Evolutionary conservation across 2,329 filamentous ascomycete genomes (phyloP).

Genomic region (Laburnicola sp.): DNA sequence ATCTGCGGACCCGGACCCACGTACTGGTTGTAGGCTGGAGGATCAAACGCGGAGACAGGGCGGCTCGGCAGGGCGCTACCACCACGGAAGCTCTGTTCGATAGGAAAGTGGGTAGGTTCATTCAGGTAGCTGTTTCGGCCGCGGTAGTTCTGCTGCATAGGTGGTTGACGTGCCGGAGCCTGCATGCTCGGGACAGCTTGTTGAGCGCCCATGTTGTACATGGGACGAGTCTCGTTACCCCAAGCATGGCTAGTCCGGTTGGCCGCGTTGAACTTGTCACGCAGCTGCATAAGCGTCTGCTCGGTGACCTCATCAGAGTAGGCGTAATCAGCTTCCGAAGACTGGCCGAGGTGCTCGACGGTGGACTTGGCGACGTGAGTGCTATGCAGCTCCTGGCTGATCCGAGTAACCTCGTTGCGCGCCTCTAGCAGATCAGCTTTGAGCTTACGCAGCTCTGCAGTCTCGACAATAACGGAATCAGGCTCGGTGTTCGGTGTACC

Average conservation of each 20-base stretch:
- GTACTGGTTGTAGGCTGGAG: slow-evolving; percentile 38
- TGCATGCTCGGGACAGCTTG: slow-evolving; percentile 31
- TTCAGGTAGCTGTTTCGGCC: slow-evolving; percentile 39
- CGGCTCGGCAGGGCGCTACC: slow-evolving; percentile 41
- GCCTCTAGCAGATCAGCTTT: slow-evolving; percentile 73
- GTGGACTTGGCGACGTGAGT: slow-evolving; percentile 64
- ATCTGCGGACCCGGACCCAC: slow-evolving; percentile 31
- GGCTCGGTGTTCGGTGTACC: slow-evolving; percentile 35
- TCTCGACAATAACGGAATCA: slow-evolving; percentile 42
- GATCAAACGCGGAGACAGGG: slow-evolving; percentile 43
- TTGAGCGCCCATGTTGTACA: slow-evolving; percentile 22
- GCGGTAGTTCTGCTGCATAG: slow-evolving; percentile 30
- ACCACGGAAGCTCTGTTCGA: slow-evolving; percentile 39
- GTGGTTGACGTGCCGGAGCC: slow-evolving; percentile 23
- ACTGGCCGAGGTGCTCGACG: slow-evolving; percentile 59
- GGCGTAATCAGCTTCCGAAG: slow-evolving; percentile 55
- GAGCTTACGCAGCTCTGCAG: slow-evolving; percentile 67
- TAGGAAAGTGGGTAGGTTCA: slow-evolving; percentile 43
- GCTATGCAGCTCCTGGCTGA: slow-evolving; percentile 71
- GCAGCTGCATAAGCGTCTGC: slow-evolving; percentile 55
- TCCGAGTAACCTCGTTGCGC: slow-evolving; percentile 68
- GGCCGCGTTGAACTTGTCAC: slow-evolving; percentile 56
- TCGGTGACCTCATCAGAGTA: slow-evolving; percentile 52
- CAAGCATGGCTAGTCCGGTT: slow-evolving; percentile 46
- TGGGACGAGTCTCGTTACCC: slow-evolving; percentile 30